These are phyloP conservation scores for Pleurotus platypus DNA, from an alignment of 768 basidiomycete species.

Conservation along the genomic window DNA sequence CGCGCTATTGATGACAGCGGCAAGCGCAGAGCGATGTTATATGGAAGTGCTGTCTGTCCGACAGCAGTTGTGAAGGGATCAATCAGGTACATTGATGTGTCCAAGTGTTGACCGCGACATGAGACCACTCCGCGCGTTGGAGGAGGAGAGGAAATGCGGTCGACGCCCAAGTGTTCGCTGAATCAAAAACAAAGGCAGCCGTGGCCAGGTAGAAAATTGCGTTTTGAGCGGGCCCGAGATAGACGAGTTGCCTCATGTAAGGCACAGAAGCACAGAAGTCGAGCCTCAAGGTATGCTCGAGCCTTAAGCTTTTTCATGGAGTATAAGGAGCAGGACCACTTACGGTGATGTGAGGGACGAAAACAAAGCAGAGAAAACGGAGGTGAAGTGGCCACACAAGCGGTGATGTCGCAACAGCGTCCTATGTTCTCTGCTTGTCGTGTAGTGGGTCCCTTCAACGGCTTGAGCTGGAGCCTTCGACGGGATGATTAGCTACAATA, in stretches of 20 bases:
- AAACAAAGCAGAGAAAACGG: no score
- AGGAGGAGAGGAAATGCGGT: not conserved
- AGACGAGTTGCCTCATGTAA: not conserved
- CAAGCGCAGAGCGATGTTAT: not conserved
- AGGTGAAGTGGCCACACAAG: no score
- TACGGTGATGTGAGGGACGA: no score
- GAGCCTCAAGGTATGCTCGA: not conserved
- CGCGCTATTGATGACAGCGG: not conserved
- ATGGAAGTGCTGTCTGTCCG: not conserved
- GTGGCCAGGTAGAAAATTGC: not conserved
- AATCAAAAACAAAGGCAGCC: not conserved
- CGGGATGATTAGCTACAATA: no score
- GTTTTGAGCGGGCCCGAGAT: not conserved
- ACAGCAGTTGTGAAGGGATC: not conserved
- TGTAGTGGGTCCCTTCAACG: no score
- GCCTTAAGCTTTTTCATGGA: no score
- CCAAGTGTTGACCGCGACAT: not conserved
- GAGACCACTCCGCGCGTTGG: not conserved
- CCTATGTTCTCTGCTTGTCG: no score
- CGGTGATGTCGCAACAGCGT: no score
- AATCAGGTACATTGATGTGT: not conserved
- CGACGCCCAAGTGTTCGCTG: not conserved
- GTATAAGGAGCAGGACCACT: no score
- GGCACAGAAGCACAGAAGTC: slow-evolving; percentile 4
- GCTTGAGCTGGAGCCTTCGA: no score